A percentile compares a stretch with the other conserved stretches of the same genome.
Conservation (phyloP, 805 yeast species). For the Wickerhamomyces mucosus region DNA sequence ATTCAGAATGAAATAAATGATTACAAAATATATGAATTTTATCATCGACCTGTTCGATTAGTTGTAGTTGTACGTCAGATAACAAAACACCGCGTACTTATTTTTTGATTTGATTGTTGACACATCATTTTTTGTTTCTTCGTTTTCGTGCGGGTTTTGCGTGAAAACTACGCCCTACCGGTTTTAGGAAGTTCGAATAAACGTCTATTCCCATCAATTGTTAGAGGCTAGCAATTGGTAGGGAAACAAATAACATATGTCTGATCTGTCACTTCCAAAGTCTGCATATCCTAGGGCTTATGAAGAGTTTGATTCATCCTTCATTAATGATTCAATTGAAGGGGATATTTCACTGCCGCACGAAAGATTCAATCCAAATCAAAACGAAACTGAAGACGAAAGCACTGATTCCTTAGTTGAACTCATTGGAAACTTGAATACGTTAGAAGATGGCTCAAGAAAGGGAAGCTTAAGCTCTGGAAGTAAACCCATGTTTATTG, state of each 20-base stretch:
- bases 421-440: not conserved
- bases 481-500: conserved; percentile 11
- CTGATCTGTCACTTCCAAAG: conserved; percentile 10
- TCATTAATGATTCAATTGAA: conserved; percentile 15
- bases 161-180: too few relatives aligned
- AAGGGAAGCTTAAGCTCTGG: conserved; percentile 1
- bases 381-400: conserved; percentile 2
- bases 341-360: conserved; percentile 16
- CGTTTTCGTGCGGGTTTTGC: too few relatives aligned
- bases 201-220: too few relatives aligned
- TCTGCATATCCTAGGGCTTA: conserved; percentile 16
- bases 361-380: conserved; percentile 1
- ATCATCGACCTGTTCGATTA: not conserved
- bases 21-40: not conserved
- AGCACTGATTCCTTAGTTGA: conserved; percentile 2
- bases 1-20: not conserved
- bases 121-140: too few relatives aligned
- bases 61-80: not conserved
- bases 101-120: too few relatives aligned
- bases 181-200: too few relatives aligned
- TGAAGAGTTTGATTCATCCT: conserved; percentile 12
- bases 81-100: too few relatives aligned
- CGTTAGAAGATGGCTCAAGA: not conserved
- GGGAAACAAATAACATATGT: too few relatives aligned
- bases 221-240: too few relatives aligned